Base-by-base conservation (phyloP, 2,329 filamentous ascomycete genomes). In the Tolypocladium inflatum region DNA sequence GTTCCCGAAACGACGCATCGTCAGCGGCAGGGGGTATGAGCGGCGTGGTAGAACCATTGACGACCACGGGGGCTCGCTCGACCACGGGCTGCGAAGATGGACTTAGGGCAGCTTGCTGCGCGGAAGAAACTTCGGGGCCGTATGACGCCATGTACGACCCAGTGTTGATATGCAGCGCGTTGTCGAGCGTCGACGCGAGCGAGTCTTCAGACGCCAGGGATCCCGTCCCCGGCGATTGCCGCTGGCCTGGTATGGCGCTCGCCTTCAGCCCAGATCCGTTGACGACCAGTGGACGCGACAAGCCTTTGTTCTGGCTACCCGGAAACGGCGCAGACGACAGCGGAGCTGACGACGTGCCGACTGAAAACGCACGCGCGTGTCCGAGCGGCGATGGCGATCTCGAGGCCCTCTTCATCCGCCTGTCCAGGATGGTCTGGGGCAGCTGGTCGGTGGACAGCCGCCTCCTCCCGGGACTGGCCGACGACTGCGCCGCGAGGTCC, bases 351-450 rank as follows among this genome's bases (percentile, higher is more conserved):
- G 76, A 73, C 45, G 71, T 70, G 4, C 73, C 75, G 0, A 71
- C 64, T 0, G 78, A 77, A 38, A 75, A 73, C 1, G 75, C 73
- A 54, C 79, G 75, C 50, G 71, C 68, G 59, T 82, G 80, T 4
- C 80, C 78, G 2, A 81, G 68, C 0, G 82, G 81, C 4, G 82
- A 85, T 15, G 80, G 81, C 6, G 82, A 84, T 17, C 80, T 75
- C 2, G 81, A 83, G 2, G 76, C 76, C 42, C 79, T 74, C 63
- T 75, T 76, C 68, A 82, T 81, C 43, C 80, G 71, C 30, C 78
- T 74, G 57, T 83, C 80, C 8, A 83, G 71, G 30, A 83, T 75
- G 13, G 77, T 76, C 64, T 82, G 81, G 0, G 80, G 78, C 4
- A 79, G 68, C 60, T 82, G 78, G 51, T 83, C 81, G 1, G 79